These are phyloP conservation scores for Entomortierella chlamydospora DNA, from an alignment of 192 early-diverging fungal genomes.

Conservation along the genomic window DNA sequence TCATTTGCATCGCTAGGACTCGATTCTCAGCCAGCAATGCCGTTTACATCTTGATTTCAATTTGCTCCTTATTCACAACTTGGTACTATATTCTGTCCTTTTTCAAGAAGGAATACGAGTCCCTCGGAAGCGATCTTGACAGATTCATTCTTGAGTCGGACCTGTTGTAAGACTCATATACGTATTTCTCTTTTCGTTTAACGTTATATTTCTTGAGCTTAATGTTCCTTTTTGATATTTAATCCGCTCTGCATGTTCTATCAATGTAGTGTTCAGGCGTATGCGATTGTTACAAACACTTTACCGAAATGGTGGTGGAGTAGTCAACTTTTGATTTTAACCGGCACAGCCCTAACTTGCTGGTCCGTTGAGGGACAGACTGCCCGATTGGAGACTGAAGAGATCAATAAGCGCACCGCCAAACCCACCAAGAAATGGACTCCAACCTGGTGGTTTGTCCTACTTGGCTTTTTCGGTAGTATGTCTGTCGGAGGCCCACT, in stretches of 20 bases:
- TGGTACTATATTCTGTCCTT: slow-evolving; percentile 51
- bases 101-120: slow-evolving; percentile 41
- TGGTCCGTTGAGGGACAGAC: slow-evolving; percentile 53
- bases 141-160: slow-evolving; percentile 51
- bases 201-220: not conserved
- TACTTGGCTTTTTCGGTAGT: slow-evolving; percentile 49
- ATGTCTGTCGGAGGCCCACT: slow-evolving; percentile 53
- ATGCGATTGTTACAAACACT: slow-evolving; percentile 50
- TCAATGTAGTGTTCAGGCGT: slow-evolving; percentile 37
- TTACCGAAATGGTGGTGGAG: slow-evolving; percentile 55
- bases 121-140: slow-evolving; percentile 29
- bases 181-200: not conserved
- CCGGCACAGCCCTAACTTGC: slow-evolving; percentile 42
- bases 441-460: slow-evolving; percentile 53
- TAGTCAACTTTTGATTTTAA: slow-evolving; percentile 46
- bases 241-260: too few species aligned
- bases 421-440: slow-evolving; percentile 22
- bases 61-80: slow-evolving; percentile 38
- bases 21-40: slow-evolving; percentile 41
- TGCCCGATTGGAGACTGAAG: slow-evolving; percentile 2
- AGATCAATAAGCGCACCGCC: slow-evolving; percentile 3
- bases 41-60: slow-evolving; percentile 38
- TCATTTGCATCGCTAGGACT: slow-evolving; percentile 43
- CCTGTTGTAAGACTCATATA: slow-evolving; percentile 46
- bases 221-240: not conserved